A percentile compares a stretch with the other conserved stretches of the same genome.
Conservation (phyloP, 139 green algal genomes). For the Tetraselmis striata region DNA sequence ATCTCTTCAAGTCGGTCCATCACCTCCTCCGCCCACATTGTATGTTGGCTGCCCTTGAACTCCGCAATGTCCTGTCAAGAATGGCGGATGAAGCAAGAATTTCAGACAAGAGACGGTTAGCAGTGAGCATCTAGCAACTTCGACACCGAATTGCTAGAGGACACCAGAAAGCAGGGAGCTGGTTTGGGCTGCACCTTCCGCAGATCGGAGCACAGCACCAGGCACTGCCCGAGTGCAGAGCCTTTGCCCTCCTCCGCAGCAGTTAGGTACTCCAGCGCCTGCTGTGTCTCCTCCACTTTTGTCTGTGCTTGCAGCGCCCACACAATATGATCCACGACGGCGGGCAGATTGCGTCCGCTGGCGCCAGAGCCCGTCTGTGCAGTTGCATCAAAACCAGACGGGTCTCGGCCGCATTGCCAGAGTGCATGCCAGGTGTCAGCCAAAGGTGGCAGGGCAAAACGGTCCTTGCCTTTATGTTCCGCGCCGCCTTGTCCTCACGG, state of each 20-base stretch:
- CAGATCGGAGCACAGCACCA: constrained; percentile 7
- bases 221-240: constrained; percentile 3
- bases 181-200: too few species aligned
- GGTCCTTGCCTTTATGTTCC: too few species aligned
- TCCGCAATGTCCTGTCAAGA: constrained; percentile 17
- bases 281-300: constrained; percentile 9
- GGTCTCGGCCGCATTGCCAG: too few species aligned
- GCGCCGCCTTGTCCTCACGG: background rate
- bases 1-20: constrained; percentile 44
- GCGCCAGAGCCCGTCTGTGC: background rate
- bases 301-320: constrained; percentile 19
- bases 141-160: too few species aligned
- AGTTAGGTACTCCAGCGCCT: background rate
- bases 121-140: too few species aligned
- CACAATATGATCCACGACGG: constrained; percentile 26
- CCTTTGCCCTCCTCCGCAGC: background rate
- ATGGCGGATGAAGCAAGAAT: too few species aligned
- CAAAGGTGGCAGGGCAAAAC: too few species aligned
- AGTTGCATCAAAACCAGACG: too few species aligned
- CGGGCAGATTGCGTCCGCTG: constrained; percentile 9
- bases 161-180: too few species aligned
- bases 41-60: constrained; percentile 8
- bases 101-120: too few species aligned
- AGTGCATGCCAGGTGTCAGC: too few species aligned
- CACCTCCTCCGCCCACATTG: constrained; percentile 24